Evolutionary conservation across 768 basidiomycete genomes (phyloP), one percentile per base, ranked within the genome.

Genomic region (Mrakia gelida): DNA sequence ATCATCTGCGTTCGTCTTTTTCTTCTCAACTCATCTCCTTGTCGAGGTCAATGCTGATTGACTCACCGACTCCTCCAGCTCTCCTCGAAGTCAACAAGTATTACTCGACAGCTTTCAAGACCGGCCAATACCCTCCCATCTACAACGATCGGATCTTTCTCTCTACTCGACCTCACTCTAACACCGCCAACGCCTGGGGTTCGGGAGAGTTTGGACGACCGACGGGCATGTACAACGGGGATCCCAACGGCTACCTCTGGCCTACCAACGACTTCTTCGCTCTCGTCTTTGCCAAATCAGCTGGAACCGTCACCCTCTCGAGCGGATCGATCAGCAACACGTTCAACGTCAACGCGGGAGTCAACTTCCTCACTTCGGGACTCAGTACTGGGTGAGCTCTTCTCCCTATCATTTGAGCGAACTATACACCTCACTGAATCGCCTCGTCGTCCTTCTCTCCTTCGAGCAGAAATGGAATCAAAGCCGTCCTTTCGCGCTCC

Each of bases 161-260:
- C 32, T 83, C 81, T 81, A 77, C 83, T 34, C 80, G 84, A 75
- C 83, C 84, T 26, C 84, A 84, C 68, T 79, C 83, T 11, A 81
- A 80, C 59, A 80, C 84, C 23, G 91, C 90, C 2, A 83, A 83
- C n/a, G 86, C 89, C 28, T 85, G 85, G 10, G 82, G 86, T 3
- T 9, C 45, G 15, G 90, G 91, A 81, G 82, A 86, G 2, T 86
- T 91, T 43, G 87, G 87, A 13, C 86, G 82, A 45, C 92, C 91
- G 1, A 84, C 72, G 6, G 56, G 56, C 1, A 11, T 3, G 16
- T 23, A 56, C 3, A 56, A 56, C 23, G 56, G 56, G 1, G 56
- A 56, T n/a, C 11, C 56, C 4, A 56, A 56, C 56, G 56, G 56
- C 16, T 56, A 56, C 23, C 56, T 56, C 56, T 56, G 56, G 59